Percentiles rank a stretch among this genome's conserved stretches.
phyloP scores from a whole-genome alignment of 495 filamentous ascomycete genomes.

The Penicillium maclennaniae region DNA sequence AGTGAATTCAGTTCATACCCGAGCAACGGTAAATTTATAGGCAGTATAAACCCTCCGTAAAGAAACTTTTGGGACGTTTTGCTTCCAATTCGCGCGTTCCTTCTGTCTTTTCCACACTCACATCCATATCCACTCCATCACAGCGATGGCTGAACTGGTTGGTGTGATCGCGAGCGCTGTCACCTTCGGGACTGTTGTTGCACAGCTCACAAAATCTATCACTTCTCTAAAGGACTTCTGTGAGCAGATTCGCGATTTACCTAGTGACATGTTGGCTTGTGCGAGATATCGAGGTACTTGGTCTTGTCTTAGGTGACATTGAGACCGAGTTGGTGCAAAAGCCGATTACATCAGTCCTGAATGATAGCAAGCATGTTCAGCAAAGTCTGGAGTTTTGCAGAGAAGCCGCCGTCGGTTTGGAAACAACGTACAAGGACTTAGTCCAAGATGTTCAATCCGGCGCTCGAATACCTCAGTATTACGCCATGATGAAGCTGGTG shows the following conservation, averaged over 20 bases:
- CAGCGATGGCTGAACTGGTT: slow-evolving; percentile 12
- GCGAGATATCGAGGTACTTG: slow-evolving; percentile 1
- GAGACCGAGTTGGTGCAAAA: neutral
- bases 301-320: slow-evolving; percentile 1
- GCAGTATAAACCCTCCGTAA: too few species aligned
- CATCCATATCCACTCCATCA: neutral
- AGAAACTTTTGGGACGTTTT: too few species aligned
- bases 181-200: slow-evolving; percentile 12
- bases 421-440: neutral
- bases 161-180: slow-evolving; percentile 8
- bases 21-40: too few species aligned
- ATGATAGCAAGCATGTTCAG: neutral
- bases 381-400: slow-evolving; percentile 4
- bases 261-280: slow-evolving; percentile 2
- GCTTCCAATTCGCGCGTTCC: too few species aligned
- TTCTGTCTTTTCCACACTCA: neutral
- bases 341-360: neutral
- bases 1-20: too few species aligned
- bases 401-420: slow-evolving; percentile 1
- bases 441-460: neutral
- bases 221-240: slow-evolving; percentile 7
- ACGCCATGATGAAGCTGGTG: slow-evolving; percentile 1
- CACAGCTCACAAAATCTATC: slow-evolving; percentile 8
- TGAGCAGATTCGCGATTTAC: slow-evolving; percentile 4
- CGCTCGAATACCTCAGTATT: neutral